phyloP scores from a whole-genome alignment of 148 eudicot species.

The Suaeda aralocaspica region DNA sequence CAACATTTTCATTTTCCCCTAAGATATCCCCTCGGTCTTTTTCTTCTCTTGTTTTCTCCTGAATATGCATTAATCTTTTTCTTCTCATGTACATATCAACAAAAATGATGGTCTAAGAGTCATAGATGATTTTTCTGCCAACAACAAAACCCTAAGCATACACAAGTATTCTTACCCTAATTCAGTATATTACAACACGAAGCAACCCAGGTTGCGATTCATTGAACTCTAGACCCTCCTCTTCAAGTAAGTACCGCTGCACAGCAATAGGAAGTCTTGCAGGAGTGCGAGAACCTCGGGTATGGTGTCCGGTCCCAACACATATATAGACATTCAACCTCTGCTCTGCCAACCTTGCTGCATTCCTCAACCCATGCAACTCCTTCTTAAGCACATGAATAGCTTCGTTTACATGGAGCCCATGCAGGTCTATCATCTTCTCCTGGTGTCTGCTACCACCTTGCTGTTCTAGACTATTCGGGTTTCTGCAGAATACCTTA shows the following conservation, averaged over 20 bases:
- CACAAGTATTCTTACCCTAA: conserved; percentile 24
- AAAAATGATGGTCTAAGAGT: conserved; percentile 29
- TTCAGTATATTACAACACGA: conserved; percentile 74
- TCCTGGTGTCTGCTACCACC: conserved; percentile 60
- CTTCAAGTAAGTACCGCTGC: conserved; percentile 85
- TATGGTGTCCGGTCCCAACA: conserved; percentile 95
- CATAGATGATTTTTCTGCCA: conserved; percentile 20
- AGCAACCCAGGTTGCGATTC: conserved; percentile 96
- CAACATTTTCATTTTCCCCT: conserved; percentile 18
- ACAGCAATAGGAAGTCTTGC: conserved; percentile 86
- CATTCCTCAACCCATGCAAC: conserved; percentile 51
- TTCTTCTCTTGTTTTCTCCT: conserved; percentile 18
- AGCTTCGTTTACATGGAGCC: conserved; percentile 86
- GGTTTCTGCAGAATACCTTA: conserved; percentile 52
- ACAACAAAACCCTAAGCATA: conserved; percentile 23
- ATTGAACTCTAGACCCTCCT: conserved; percentile 78
- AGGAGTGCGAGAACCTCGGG: conserved; percentile 81
- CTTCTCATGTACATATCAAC: conserved; percentile 53
- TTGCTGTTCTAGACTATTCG: conserved; percentile 45
- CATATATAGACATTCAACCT: conserved; percentile 64
- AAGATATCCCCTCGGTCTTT: too few species aligned
- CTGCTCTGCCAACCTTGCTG: conserved; percentile 67
- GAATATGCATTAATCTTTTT: conserved; percentile 31
- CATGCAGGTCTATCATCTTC: conserved; percentile 85
- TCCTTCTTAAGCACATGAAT: conserved; percentile 75